Conservation (phyloP, 2,329 filamentous ascomycete species). For the Fusarium continuum region DNA sequence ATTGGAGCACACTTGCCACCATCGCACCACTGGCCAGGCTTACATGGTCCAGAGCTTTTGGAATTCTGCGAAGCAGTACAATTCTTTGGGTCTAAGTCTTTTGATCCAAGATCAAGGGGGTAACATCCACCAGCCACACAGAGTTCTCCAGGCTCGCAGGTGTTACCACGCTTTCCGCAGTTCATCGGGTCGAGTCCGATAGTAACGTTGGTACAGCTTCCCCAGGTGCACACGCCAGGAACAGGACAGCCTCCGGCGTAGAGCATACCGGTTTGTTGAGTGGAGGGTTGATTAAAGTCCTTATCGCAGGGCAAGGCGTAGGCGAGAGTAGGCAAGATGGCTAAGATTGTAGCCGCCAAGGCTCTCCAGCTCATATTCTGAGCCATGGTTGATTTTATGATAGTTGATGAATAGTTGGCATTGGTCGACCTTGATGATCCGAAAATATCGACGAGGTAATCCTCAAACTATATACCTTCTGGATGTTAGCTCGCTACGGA, state of each 20-base stretch:
- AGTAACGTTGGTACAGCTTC: slow-evolving; percentile 28
- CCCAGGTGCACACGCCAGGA: slow-evolving; percentile 26
- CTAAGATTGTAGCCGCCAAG: neutral
- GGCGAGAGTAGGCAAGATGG: neutral
- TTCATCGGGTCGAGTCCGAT: slow-evolving; percentile 24
- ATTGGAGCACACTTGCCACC: slow-evolving; percentile 23
- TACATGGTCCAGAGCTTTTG: neutral
- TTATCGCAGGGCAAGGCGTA: neutral
- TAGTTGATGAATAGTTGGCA: slow-evolving; percentile 8
- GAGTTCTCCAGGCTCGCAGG: slow-evolving; percentile 29
- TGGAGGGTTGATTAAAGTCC: neutral
- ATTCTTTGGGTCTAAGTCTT: neutral
- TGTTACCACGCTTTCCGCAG: slow-evolving; percentile 18
- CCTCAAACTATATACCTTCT: slow-evolving; percentile 20
- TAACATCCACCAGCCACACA: slow-evolving; percentile 28
- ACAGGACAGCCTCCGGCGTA: slow-evolving; percentile 30
- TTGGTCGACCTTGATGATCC: slow-evolving; percentile 8
- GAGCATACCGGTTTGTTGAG: slow-evolving; percentile 1
- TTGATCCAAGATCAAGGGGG: slow-evolving; percentile 7
- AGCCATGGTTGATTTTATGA: slow-evolving; percentile 10
- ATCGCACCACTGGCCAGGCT: slow-evolving; percentile 30
- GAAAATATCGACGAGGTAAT: neutral
- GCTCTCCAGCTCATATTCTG: slow-evolving; percentile 18
- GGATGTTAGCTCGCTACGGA: too few species aligned
- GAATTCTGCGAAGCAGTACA: neutral